These are phyloP conservation scores for Zostera marina DNA, from an alignment of 116 monocot genomes.

Conservation along the genomic window DNA sequence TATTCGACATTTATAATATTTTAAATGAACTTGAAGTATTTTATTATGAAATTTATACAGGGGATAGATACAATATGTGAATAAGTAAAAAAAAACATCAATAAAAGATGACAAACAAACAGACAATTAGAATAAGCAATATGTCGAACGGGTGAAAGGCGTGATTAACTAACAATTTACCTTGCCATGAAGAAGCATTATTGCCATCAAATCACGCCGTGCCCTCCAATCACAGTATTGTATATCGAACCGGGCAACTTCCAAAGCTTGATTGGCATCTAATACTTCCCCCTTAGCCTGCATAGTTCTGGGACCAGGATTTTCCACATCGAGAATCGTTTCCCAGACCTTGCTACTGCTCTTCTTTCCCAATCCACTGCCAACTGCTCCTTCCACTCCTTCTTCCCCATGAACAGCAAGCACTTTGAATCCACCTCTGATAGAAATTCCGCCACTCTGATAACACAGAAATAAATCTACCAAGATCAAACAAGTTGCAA, in stretches of 20 bases:
- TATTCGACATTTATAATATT: no score
- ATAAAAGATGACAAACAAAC: background rate
- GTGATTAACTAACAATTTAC: conserved; percentile 10
- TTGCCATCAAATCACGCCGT: conserved; percentile 65
- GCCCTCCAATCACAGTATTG: conserved; percentile 96
- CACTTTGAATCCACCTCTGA: conserved; percentile 47
- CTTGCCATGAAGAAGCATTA: conserved; percentile 89
- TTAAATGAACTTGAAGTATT: no score
- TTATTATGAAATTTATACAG: no score
- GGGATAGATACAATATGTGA: no score
- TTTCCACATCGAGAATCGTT: conserved; percentile 72
- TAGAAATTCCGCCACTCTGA: background rate
- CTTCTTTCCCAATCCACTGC: conserved; percentile 28
- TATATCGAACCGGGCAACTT: conserved; percentile 81
- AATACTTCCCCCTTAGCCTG: conserved; percentile 32
- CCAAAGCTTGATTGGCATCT: conserved; percentile 70
- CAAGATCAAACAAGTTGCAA: background rate
- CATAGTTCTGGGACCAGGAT: conserved; percentile 44
- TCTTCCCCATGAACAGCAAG: conserved; percentile 54
- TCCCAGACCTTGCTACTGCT: conserved; percentile 33
- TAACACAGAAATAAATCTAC: background rate
- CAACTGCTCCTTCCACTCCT: conserved; percentile 21
- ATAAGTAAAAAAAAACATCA: no score
- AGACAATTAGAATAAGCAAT: background rate
- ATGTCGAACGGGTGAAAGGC: background rate